These are phyloP conservation scores for Stromatinia cepivora DNA, from an alignment of 2,329 filamentous ascomycete species.

Conservation along the genomic window DNA sequence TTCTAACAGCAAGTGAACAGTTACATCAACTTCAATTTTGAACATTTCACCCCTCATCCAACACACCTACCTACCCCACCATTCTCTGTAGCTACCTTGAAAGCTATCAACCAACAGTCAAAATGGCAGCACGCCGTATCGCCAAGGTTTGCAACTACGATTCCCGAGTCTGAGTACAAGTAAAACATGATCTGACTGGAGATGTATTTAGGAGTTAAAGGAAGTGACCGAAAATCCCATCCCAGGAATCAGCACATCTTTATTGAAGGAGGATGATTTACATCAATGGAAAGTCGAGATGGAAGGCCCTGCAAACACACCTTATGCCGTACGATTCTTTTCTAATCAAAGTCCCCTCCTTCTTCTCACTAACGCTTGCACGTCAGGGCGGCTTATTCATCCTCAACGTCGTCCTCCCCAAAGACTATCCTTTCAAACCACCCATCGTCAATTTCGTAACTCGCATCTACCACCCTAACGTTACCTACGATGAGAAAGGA, in stretches of 20 bases:
- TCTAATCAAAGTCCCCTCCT: slow-evolving; percentile 1
- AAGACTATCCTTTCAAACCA: slow-evolving; percentile 73
- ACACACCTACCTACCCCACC: slow-evolving; percentile 17
- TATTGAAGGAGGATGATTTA: slow-evolving; percentile 63
- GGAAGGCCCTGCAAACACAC: slow-evolving; percentile 63
- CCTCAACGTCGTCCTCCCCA: slow-evolving; percentile 65
- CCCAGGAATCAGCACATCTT: slow-evolving; percentile 55
- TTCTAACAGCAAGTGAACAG: background rate
- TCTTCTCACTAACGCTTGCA: background rate
- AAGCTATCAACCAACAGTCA: slow-evolving; percentile 23
- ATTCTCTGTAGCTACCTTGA: slow-evolving; percentile 4
- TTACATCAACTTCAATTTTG: background rate
- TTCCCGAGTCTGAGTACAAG: background rate
- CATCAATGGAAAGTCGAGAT: slow-evolving; percentile 68
- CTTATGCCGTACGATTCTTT: slow-evolving; percentile 57
- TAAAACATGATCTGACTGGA: slow-evolving; percentile 14
- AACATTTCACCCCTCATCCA: background rate
- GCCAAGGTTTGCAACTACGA: slow-evolving; percentile 29
- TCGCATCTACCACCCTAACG: slow-evolving; percentile 76
- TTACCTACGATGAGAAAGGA: slow-evolving; percentile 72
- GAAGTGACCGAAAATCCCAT: slow-evolving; percentile 58
- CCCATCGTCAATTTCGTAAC: slow-evolving; percentile 68
- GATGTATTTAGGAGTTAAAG: slow-evolving; percentile 54
- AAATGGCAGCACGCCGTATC: slow-evolving; percentile 39
- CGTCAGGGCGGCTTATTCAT: slow-evolving; percentile 62